phyloP scores from a whole-genome alignment of 176 grass and related monocot genomes.

The Cymbopogon citratus region DNA sequence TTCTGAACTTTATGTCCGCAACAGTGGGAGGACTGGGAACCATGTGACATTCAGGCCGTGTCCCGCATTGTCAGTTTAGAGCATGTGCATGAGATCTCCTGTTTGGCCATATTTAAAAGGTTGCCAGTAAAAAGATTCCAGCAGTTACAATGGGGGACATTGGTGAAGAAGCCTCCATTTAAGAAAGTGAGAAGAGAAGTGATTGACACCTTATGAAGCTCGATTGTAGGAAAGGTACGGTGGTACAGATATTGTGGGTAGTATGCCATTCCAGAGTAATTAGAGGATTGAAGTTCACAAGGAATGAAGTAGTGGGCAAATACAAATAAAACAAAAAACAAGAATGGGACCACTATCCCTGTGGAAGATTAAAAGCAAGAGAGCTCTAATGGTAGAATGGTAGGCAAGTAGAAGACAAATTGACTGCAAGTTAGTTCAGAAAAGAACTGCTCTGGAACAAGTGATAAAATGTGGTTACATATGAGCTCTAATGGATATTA shows the following conservation, averaged over 20 bases:
- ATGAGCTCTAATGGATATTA: too few relatives aligned
- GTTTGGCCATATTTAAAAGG: background rate
- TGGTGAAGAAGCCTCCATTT: background rate
- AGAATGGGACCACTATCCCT: background rate
- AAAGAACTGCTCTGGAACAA: background rate
- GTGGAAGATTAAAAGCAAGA: background rate
- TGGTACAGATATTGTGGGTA: background rate
- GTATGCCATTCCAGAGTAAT: too few relatives aligned
- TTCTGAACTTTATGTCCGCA: background rate
- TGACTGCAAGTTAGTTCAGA: conserved; percentile 1
- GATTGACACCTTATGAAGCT: background rate
- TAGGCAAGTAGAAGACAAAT: background rate
- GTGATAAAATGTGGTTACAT: background rate
- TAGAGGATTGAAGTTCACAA: background rate
- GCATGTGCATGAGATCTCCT: conserved; percentile 13
- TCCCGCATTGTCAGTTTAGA: conserved; percentile 3
- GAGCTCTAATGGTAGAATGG: background rate
- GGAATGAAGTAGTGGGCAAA: background rate
- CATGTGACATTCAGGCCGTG: background rate
- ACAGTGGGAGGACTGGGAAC: background rate
- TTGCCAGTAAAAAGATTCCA: background rate
- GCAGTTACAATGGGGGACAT: background rate
- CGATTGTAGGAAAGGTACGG: background rate
- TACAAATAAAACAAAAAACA: background rate
- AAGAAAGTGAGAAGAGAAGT: background rate